A percentile compares a stretch with the other conserved stretches of the same genome.
Evolutionary conservation across 2,329 filamentous ascomycete genomes (phyloP).

Genomic region (Mycosphaerelloides madeirae): DNA sequence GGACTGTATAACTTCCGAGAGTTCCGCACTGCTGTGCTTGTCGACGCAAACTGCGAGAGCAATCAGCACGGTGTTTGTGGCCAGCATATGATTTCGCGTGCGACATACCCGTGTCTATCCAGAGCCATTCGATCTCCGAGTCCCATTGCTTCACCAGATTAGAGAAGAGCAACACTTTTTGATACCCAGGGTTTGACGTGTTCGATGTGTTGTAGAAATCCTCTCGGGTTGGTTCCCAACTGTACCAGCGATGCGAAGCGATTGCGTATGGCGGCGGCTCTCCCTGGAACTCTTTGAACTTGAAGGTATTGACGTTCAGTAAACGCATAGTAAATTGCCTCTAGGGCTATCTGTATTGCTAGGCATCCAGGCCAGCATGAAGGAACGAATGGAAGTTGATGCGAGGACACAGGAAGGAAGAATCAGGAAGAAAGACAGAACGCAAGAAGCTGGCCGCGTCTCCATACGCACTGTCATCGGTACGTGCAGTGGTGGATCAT

Average conservation of each 20-base stretch:
- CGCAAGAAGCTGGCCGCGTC: no score
- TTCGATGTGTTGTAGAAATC: not conserved
- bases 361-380: no score
- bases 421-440: no score
- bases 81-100: no score
- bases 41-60: constrained; percentile 21
- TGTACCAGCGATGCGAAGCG: constrained; percentile 10
- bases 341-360: no score
- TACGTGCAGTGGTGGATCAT: no score
- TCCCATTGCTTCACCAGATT: not conserved
- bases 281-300: constrained; percentile 3
- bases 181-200: not conserved
- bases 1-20: constrained; percentile 16
- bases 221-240: constrained; percentile 2
- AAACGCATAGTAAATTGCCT: constrained; percentile 2
- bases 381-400: no score
- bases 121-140: constrained; percentile 5
- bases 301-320: constrained; percentile 6
- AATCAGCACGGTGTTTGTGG: no score
- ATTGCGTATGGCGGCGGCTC: constrained; percentile 10
- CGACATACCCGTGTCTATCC: constrained; percentile 18
- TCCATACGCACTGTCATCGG: no score
- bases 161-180: constrained; percentile 7
- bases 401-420: no score
- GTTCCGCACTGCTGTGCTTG: constrained; percentile 15